These are phyloP conservation scores for Chrysoporthe austroafricana DNA, from an alignment of 2,329 filamentous ascomycete species.

Conservation along the genomic window DNA sequence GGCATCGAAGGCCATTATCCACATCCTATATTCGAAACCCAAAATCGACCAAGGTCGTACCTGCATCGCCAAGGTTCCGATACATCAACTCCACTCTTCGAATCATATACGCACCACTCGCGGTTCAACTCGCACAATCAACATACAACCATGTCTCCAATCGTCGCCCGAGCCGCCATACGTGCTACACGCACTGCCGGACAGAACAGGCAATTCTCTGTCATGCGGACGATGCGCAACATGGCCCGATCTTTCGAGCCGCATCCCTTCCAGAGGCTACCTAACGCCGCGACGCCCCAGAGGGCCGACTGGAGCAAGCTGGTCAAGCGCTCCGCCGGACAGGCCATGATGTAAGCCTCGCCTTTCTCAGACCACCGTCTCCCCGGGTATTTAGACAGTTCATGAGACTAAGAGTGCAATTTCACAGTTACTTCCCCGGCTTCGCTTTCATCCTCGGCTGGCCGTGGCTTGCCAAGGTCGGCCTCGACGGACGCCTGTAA, in stretches of 20 bases:
- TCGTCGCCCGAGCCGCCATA: slow-evolving; percentile 40
- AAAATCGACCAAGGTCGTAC: slow-evolving; percentile 11
- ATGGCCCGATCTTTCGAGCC: slow-evolving; percentile 44
- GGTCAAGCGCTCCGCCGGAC: slow-evolving; percentile 37
- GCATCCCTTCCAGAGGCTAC: slow-evolving; percentile 44
- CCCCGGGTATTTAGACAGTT: too few relatives aligned
- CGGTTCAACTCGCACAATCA: slow-evolving; percentile 18
- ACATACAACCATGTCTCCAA: slow-evolving; percentile 38
- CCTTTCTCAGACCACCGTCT: not conserved
- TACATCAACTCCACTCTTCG: slow-evolving; percentile 24
- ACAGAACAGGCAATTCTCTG: slow-evolving; percentile 40
- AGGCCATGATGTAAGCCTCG: slow-evolving; percentile 41
- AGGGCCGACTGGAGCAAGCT: slow-evolving; percentile 44
- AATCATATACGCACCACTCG: slow-evolving; percentile 27
- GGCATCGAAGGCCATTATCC: not conserved
- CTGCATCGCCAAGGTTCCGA: slow-evolving; percentile 15
- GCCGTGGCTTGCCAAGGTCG: slow-evolving; percentile 36
- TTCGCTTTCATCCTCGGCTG: slow-evolving; percentile 43
- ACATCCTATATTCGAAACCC: slow-evolving; percentile 9
- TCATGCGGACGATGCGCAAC: slow-evolving; percentile 41
- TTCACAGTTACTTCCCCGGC: slow-evolving; percentile 41
- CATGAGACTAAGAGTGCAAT: not conserved
- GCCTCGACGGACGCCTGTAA: slow-evolving; percentile 36
- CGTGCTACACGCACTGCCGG: slow-evolving; percentile 35
- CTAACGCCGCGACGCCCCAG: slow-evolving; percentile 35